Evolutionary conservation across 2,329 filamentous ascomycete species (phyloP).

Genomic region (Endoconidiophora laricicola): DNA sequence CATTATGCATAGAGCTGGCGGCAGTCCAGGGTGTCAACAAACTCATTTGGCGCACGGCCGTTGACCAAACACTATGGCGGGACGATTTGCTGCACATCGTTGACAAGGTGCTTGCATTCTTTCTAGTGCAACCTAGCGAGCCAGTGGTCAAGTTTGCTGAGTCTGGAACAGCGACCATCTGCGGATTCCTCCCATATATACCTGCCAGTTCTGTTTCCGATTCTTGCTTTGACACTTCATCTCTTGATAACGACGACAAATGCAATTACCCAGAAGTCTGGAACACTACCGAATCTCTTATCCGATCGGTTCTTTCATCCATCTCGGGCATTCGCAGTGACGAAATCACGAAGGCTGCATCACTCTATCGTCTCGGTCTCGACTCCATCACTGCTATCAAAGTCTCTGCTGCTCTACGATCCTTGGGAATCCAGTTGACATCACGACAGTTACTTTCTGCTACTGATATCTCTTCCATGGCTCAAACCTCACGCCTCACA

Average conservation of each 20-base stretch:
- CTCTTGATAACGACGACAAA: neutral
- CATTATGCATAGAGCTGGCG: slow-evolving; percentile 70
- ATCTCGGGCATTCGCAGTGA: slow-evolving; percentile 43
- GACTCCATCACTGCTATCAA: slow-evolving; percentile 91
- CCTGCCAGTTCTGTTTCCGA: neutral
- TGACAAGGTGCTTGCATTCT: slow-evolving; percentile 23
- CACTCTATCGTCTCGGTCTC: slow-evolving; percentile 69
- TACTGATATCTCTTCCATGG: slow-evolving; percentile 41
- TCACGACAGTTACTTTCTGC: slow-evolving; percentile 56
- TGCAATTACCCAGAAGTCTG: slow-evolving; percentile 17
- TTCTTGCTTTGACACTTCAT: neutral
- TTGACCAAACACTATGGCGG: slow-evolving; percentile 39
- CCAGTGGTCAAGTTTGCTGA: slow-evolving; percentile 28
- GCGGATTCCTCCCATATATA: neutral
- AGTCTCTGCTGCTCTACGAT: slow-evolving; percentile 53
- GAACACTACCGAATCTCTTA: slow-evolving; percentile 20
- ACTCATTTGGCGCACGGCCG: slow-evolving; percentile 57
- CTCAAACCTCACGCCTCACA: neutral
- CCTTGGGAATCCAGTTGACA: slow-evolving; percentile 40
- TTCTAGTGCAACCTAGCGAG: slow-evolving; percentile 13
- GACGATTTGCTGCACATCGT: slow-evolving; percentile 38
- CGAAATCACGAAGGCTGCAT: slow-evolving; percentile 43
- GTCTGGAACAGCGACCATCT: neutral
- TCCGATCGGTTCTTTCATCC: slow-evolving; percentile 33
- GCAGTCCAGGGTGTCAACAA: slow-evolving; percentile 25